These are phyloP conservation scores for Rhododendron mucronatum DNA, from an alignment of 148 eudicot species.

Conservation along the genomic window DNA sequence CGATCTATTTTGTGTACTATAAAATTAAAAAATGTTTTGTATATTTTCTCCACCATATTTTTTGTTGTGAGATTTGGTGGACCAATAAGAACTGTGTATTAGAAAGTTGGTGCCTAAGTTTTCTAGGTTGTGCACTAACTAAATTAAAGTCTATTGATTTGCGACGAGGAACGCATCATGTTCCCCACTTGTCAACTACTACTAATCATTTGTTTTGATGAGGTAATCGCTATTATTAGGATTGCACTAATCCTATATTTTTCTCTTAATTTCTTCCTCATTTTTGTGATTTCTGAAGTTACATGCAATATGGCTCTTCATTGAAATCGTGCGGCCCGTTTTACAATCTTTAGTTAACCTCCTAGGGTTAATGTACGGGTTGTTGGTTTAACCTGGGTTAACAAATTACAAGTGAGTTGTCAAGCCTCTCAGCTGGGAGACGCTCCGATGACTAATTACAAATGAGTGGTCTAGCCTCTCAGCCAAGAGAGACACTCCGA, in stretches of 20 bases:
- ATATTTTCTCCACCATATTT: no score
- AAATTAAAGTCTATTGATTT: neutral
- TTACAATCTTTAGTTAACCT: neutral
- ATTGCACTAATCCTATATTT: neutral
- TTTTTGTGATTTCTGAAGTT: neutral
- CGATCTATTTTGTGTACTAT: no score
- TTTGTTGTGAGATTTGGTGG: neutral
- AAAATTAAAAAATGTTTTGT: no score
- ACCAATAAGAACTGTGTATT: neutral
- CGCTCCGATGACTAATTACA: no score
- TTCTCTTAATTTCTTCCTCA: neutral
- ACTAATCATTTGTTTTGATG: neutral
- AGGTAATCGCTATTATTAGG: neutral
- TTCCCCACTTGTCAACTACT: neutral
- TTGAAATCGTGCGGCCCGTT: no score
- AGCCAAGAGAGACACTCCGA: no score
- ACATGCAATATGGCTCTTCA: neutral
- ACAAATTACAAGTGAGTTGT: neutral
- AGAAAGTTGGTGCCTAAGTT: neutral
- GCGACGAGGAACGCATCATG: neutral
- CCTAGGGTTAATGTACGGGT: neutral
- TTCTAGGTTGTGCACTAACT: neutral
- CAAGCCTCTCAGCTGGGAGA: no score
- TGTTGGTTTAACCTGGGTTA: neutral
- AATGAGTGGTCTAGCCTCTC: no score